Evolutionary conservation across 2,329 filamentous ascomycete genomes (phyloP), one percentile per base, ranked within the genome.

Genomic region (Nothophaeocryptopus gaeumannii): DNA sequence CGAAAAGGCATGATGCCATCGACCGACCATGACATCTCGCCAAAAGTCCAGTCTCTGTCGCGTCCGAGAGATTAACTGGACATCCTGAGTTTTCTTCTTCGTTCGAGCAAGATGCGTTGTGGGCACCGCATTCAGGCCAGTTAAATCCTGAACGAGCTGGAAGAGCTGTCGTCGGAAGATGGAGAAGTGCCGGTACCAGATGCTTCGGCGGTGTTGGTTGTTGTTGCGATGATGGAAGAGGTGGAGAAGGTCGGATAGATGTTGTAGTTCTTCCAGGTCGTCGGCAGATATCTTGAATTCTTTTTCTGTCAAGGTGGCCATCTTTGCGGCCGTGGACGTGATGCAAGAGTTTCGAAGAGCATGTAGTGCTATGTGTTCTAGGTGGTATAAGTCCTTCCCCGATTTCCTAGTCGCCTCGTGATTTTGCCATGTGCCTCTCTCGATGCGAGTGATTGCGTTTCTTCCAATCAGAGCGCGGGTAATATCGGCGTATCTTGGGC

Each of bases 121-220:
- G 1, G 64, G 66, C 1, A 48, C 26, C 2, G 44, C 32, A n/a
- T 58, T 44, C 10, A 66, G 58, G 8, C 57, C 48, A n/a, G 50
- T 45, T 20, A 64, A 43, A 8, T 62, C 66, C 1, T 55, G 50
- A 1, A 77, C 61, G 2, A 96, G 72, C 47, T 78, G 77, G 8
- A 72, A 71, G 8, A 86, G 67, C 49, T 83, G 78, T 39, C 88
- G 85, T 32, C 88, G 83, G 57, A 96, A 78, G 56, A 85, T 78
- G 45, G 79, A 79, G 54, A 96, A 82, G 62, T 74, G 76, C 61
- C 83, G 81, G 82, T 88, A 97, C 92, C 92, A 99, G 65, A 83
- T 81, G 29, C 84, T 80, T 55, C 80, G 77, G 47, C 84, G 84
- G 70, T 97, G 92, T 72, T 97, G 92, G 73, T 96, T 97, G 65